Evolutionary conservation across 2,329 filamentous ascomycete genomes (phyloP).

Genomic region (Cytospora chrysosperma): DNA sequence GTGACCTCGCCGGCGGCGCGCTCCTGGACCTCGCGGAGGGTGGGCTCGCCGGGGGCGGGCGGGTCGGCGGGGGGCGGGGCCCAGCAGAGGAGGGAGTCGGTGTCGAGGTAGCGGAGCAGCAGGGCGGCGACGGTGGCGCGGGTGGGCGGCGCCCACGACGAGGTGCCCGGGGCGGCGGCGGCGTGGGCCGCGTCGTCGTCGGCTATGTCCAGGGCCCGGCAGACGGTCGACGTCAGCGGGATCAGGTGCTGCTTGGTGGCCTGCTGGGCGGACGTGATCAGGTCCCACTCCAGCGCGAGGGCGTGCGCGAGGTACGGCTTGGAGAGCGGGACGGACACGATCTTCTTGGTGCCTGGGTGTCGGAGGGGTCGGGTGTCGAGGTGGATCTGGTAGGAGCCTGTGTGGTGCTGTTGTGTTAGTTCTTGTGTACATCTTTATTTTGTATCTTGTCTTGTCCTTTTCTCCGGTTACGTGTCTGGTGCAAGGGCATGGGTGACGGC

Average conservation of each 20-base stretch:
- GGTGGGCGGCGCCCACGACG: slow-evolving; percentile 44
- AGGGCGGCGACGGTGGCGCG: slow-evolving; percentile 64
- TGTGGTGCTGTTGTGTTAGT: slow-evolving; percentile 11
- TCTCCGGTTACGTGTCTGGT: no score
- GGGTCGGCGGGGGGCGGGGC: slow-evolving; percentile 54
- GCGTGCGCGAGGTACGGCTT: slow-evolving; percentile 83
- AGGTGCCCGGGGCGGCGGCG: slow-evolving; percentile 41
- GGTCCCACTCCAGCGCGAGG: slow-evolving; percentile 91
- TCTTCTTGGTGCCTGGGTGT: slow-evolving; percentile 68
- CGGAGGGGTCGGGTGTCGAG: slow-evolving; percentile 80
- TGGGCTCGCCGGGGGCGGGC: slow-evolving; percentile 49
- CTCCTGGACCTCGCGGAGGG: slow-evolving; percentile 71
- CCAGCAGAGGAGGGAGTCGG: slow-evolving; percentile 92
- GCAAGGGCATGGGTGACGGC: slow-evolving; percentile 22
- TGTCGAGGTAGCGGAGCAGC: slow-evolving; percentile 83
- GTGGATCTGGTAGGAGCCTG: slow-evolving; percentile 58
- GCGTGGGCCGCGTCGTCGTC: slow-evolving; percentile 56
- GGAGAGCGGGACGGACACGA: slow-evolving; percentile 68
- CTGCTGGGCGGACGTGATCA: slow-evolving; percentile 77
- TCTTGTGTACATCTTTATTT: neutral
- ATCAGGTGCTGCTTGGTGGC: slow-evolving; percentile 84
- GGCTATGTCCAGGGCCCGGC: slow-evolving; percentile 79
- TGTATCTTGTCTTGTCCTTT: no score
- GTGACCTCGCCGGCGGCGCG: slow-evolving; percentile 69
- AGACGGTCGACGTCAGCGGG: slow-evolving; percentile 81